Conservation (phyloP, 768 basidiomycete genomes). For the Fistulinella prunicolor region DNA sequence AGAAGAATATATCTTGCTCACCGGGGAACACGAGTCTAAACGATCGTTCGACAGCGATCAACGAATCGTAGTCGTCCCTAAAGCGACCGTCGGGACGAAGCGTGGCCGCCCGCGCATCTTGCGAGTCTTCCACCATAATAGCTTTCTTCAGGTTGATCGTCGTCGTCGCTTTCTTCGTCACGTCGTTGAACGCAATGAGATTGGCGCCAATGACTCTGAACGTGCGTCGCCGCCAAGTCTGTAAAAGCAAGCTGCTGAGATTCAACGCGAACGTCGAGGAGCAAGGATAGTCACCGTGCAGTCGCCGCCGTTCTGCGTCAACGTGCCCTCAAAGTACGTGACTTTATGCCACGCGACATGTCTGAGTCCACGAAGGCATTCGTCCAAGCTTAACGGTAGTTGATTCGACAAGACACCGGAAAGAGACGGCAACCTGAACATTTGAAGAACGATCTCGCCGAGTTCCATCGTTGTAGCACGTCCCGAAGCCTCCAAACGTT, state of each 20-base stretch:
- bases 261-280: not conserved
- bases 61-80: slow-evolving; percentile 56
- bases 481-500: slow-evolving; percentile 52
- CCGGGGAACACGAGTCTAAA: slow-evolving; percentile 82
- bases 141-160: slow-evolving; percentile 92
- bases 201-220: slow-evolving; percentile 84
- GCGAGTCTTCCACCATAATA: slow-evolving; percentile 71
- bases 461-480: slow-evolving; percentile 66
- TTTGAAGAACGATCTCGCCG: slow-evolving; percentile 85
- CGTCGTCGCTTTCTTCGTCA: slow-evolving; percentile 85
- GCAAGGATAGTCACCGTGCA: slow-evolving; percentile 61
- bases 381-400: slow-evolving; percentile 89
- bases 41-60: slow-evolving; percentile 73
- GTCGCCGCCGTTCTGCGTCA: slow-evolving; percentile 94
- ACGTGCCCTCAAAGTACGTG: slow-evolving; percentile 87
- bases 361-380: slow-evolving; percentile 83
- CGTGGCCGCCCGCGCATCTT: slow-evolving; percentile 49
- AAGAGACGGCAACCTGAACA: slow-evolving; percentile 86
- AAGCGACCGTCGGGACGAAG: slow-evolving; percentile 45
- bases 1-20: slow-evolving; percentile 82
- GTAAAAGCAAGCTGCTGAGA: not conserved
- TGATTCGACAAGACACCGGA: slow-evolving; percentile 77
- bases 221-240: slow-evolving; percentile 83
- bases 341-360: slow-evolving; percentile 94
- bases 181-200: slow-evolving; percentile 87